Evolutionary conservation across 2,329 filamentous ascomycete species (phyloP).

Genomic region (Colletotrichum musae): DNA sequence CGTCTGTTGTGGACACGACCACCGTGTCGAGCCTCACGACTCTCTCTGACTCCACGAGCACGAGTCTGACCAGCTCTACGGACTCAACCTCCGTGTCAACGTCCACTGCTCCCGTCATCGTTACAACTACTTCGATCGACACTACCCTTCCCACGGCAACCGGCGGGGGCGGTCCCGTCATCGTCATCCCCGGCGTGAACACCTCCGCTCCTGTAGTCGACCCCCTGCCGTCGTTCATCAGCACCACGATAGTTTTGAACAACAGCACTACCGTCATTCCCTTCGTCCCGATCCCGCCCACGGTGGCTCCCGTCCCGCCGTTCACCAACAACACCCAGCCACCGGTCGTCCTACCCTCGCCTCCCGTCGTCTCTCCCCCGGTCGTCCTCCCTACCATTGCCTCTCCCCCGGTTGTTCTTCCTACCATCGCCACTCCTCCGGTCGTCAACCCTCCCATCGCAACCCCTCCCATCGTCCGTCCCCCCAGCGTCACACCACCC

Average conservation of each 20-base stretch:
- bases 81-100: no score
- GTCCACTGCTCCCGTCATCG: neutral
- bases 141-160: neutral
- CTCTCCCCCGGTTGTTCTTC: no score
- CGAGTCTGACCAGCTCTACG: no score
- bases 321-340: conserved; percentile 6
- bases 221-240: conserved; percentile 5
- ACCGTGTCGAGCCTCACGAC: no score
- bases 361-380: conserved; percentile 7
- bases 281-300: conserved; percentile 8
- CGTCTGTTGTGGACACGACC: no score
- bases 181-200: neutral
- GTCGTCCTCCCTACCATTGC: no score
- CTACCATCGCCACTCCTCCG: no score
- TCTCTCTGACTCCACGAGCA: no score
- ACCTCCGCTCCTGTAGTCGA: neutral
- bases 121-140: neutral
- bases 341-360: neutral
- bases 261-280: conserved; percentile 21
- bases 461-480: neutral
- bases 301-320: neutral
- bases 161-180: neutral
- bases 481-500: neutral
- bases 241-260: conserved; percentile 1
- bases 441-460: no score